Percentiles rank a stretch among this genome's conserved stretches.
phyloP scores from a whole-genome alignment of 768 basidiomycete genomes.

The Cystofilobasidium macerans region DNA sequence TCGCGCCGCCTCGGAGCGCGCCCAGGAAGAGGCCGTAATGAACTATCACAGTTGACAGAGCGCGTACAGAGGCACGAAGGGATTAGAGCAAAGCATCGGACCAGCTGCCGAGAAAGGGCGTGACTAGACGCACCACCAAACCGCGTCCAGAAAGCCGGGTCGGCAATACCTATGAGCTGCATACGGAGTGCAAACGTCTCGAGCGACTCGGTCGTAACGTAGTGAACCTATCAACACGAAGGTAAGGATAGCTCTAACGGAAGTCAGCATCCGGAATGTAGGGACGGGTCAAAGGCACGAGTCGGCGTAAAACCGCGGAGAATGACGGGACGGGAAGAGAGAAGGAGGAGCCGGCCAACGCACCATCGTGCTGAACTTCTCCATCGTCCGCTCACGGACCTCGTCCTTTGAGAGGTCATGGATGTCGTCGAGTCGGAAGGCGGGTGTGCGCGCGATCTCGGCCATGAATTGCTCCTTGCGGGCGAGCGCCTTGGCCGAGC shows the following conservation, averaged over 20 bases:
- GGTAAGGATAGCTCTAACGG: too few relatives aligned
- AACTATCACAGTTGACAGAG: background rate
- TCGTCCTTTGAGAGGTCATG: slow-evolving; percentile 40
- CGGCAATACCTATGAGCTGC: slow-evolving; percentile 39
- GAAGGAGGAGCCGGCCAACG: background rate
- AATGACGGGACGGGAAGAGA: background rate
- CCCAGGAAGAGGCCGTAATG: slow-evolving; percentile 41
- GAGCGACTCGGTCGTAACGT: slow-evolving; percentile 40
- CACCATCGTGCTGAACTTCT: slow-evolving; percentile 30
- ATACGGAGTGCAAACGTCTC: slow-evolving; percentile 40
- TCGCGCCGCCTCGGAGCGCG: slow-evolving; percentile 37
- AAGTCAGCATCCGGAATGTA: too few relatives aligned
- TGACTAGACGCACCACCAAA: background rate
- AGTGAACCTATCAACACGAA: slow-evolving; percentile 34
- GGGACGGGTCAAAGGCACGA: too few relatives aligned
- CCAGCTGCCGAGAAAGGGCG: background rate
- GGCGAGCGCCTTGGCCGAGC: slow-evolving; percentile 34
- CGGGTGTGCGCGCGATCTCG: slow-evolving; percentile 39
- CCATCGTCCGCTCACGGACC: slow-evolving; percentile 41
- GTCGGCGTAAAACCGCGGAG: background rate
- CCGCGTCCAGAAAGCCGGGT: slow-evolving; percentile 42
- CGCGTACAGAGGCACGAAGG: too few relatives aligned
- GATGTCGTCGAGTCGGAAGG: slow-evolving; percentile 40
- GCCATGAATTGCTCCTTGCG: slow-evolving; percentile 39
- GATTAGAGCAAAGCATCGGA: background rate